phyloP scores from a whole-genome alignment of 768 basidiomycete genomes.

The Butyriboletus loyo region DNA sequence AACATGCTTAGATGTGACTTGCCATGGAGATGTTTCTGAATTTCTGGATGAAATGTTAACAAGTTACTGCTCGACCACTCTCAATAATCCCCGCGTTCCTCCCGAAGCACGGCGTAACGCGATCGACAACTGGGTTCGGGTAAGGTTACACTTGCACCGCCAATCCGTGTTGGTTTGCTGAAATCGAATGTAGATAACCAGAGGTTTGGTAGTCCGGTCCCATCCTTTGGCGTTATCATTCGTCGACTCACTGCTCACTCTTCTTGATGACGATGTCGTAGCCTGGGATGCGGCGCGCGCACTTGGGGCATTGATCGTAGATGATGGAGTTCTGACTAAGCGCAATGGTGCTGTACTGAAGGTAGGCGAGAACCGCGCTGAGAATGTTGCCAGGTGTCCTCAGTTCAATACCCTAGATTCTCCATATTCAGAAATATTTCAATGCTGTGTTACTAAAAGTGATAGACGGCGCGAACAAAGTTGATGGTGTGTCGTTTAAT shows the following conservation, averaged over 20 bases:
- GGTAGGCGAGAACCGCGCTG: slow-evolving; percentile 40
- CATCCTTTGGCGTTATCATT: slow-evolving; percentile 57
- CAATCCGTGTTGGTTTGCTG: not conserved
- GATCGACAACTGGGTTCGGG: slow-evolving; percentile 69
- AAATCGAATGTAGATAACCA: slow-evolving; percentile 54
- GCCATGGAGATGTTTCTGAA: slow-evolving; percentile 39
- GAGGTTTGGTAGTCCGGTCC: slow-evolving; percentile 74
- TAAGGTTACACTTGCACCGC: slow-evolving; percentile 30
- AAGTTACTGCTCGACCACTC: slow-evolving; percentile 47
- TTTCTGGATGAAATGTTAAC: slow-evolving; percentile 46
- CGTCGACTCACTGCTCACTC: slow-evolving; percentile 61
- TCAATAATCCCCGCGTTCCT: slow-evolving; percentile 35
- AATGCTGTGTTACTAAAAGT: slow-evolving; percentile 69
- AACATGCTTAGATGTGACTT: not conserved
- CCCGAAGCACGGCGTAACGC: slow-evolving; percentile 46
- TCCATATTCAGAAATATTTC: slow-evolving; percentile 76
- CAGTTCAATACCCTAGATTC: slow-evolving; percentile 44
- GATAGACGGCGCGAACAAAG: slow-evolving; percentile 59
- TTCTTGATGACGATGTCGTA: slow-evolving; percentile 64
- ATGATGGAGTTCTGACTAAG: slow-evolving; percentile 69
- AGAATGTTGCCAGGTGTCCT: not conserved
- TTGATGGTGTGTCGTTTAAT: slow-evolving; percentile 42
- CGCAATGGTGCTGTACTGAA: slow-evolving; percentile 73
- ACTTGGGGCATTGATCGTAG: slow-evolving; percentile 61
- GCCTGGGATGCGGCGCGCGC: slow-evolving; percentile 74